A percentile compares a stretch with the other conserved stretches of the same genome.
phyloP scores from a whole-genome alignment of 768 basidiomycete genomes.

The Boletales sp. region DNA sequence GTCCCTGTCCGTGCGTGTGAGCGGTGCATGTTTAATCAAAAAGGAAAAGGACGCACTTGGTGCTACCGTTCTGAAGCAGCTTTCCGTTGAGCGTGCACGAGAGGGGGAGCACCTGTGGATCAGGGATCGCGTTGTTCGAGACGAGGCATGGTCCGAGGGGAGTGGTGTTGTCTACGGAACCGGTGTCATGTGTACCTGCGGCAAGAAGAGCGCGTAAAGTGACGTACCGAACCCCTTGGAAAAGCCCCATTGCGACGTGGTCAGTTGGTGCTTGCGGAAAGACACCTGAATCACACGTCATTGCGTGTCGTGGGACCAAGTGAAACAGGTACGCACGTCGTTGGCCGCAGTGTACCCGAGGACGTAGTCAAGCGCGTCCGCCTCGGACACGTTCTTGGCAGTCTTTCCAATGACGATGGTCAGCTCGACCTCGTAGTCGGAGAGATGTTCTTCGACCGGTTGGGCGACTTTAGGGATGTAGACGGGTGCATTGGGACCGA shows the following conservation, averaged over 20 bases:
- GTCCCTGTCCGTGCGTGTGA: conserved; percentile 42
- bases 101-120: conserved; percentile 64
- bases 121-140: conserved; percentile 54
- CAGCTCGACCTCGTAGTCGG: conserved; percentile 83
- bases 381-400: conserved; percentile 76
- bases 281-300: conserved; percentile 41
- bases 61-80: conserved; percentile 70
- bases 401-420: conserved; percentile 80
- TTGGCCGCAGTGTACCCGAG: conserved; percentile 80
- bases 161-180: conserved; percentile 33
- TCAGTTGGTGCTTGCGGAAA: conserved; percentile 79
- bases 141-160: conserved; percentile 84
- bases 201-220: neutral
- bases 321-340: conserved; percentile 45
- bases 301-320: neutral
- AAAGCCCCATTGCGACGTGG: conserved; percentile 82
- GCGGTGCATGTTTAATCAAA: no score
- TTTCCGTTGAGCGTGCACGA: conserved; percentile 65
- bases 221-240: conserved; percentile 79
- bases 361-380: conserved; percentile 81
- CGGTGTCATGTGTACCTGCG: no score
- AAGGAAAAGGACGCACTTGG: conserved; percentile 43
- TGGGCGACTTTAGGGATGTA: conserved; percentile 65
- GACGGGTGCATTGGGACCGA: conserved; percentile 66
- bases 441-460: conserved; percentile 64